These are phyloP conservation scores for Ophiostoma himal-ulmi DNA, from an alignment of 2,329 filamentous ascomycete species.

Conservation along the genomic window DNA sequence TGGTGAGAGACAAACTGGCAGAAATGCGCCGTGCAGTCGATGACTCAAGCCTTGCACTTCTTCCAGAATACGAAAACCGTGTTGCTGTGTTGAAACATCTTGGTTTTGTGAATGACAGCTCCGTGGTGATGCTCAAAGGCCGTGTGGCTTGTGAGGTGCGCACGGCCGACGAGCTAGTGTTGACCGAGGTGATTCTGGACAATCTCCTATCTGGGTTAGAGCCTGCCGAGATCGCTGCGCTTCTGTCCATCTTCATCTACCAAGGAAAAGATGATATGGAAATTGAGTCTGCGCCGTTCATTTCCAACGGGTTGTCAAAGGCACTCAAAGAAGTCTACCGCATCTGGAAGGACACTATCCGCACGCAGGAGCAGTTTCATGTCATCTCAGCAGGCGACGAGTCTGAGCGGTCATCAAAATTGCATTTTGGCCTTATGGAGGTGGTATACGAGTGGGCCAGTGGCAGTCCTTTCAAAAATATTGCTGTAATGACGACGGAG, in stretches of 20 bases:
- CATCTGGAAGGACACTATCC: constrained; percentile 89
- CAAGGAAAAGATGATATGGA: constrained; percentile 64
- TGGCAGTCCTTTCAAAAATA: constrained; percentile 97
- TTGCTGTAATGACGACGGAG: constrained; percentile 91
- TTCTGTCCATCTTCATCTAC: constrained; percentile 93
- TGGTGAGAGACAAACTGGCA: constrained; percentile 88
- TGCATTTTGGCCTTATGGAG: constrained; percentile 89
- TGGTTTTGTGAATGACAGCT: constrained; percentile 80
- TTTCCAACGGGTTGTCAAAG: constrained; percentile 74
- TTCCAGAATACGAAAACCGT: constrained; percentile 94
- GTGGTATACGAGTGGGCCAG: constrained; percentile 98
- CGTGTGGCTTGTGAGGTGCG: constrained; percentile 98
- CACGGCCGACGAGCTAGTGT: constrained; percentile 89
- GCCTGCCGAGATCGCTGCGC: constrained; percentile 89
- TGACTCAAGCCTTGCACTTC: constrained; percentile 89
- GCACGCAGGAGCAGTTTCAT: constrained; percentile 81
- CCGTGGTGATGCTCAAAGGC: constrained; percentile 89
- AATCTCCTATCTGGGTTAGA: constrained; percentile 95
- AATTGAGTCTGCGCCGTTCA: constrained; percentile 69
- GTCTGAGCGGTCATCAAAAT: constrained; percentile 78
- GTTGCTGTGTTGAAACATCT: constrained; percentile 88
- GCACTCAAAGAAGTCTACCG: constrained; percentile 81
- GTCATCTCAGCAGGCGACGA: constrained; percentile 88
- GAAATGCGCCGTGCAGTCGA: constrained; percentile 84
- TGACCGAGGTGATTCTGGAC: constrained; percentile 93